A percentile compares a stretch with the other conserved stretches of the same genome.
Conservation (phyloP, 1,284 basidiomycete species). For the Omphalotus olearius region DNA sequence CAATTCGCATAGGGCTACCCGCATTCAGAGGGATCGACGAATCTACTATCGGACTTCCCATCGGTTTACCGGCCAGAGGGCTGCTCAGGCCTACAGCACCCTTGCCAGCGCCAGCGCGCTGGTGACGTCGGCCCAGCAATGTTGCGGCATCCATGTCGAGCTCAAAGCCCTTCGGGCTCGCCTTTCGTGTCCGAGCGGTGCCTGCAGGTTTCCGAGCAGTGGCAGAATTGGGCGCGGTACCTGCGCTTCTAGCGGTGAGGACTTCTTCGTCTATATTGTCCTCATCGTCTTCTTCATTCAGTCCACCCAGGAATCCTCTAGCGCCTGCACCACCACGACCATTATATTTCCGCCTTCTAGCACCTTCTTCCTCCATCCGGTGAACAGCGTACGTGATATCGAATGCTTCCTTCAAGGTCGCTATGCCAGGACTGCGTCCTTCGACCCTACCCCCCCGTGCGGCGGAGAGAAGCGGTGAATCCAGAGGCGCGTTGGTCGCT, state of each 20-base stretch:
- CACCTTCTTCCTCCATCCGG: slow-evolving; percentile 98
- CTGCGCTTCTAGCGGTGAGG: slow-evolving; percentile 27
- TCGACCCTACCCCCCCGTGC: slow-evolving; percentile 74
- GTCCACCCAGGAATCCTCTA: slow-evolving; percentile 76
- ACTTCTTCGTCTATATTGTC: slow-evolving; percentile 43
- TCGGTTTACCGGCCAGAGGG: slow-evolving; percentile 31
- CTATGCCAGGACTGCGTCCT: slow-evolving; percentile 88
- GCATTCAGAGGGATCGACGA: slow-evolving; percentile 6
- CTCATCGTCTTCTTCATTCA: slow-evolving; percentile 91
- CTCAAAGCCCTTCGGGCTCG: slow-evolving; percentile 55
- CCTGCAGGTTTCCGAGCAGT: slow-evolving; percentile 25
- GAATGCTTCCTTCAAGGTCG: slow-evolving; percentile 95
- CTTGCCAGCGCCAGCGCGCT: slow-evolving; percentile 28
- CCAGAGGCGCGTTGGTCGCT: slow-evolving; percentile 49
- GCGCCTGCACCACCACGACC: slow-evolving; percentile 75
- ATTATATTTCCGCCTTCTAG: slow-evolving; percentile 76
- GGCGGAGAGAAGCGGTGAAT: slow-evolving; percentile 87
- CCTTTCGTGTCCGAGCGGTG: slow-evolving; percentile 18
- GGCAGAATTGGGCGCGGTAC: neutral
- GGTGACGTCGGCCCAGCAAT: slow-evolving; percentile 70
- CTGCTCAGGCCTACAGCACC: slow-evolving; percentile 29
- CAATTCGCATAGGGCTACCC: slow-evolving; percentile 19
- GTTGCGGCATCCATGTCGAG: slow-evolving; percentile 84
- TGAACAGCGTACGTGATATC: slow-evolving; percentile 99
- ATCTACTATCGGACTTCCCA: slow-evolving; percentile 24